A percentile compares a stretch with the other conserved stretches of the same genome.
These are phyloP conservation scores for Pezicula carpinea DNA, from an alignment of 2,329 filamentous ascomycete genomes.

Conservation along the genomic window DNA sequence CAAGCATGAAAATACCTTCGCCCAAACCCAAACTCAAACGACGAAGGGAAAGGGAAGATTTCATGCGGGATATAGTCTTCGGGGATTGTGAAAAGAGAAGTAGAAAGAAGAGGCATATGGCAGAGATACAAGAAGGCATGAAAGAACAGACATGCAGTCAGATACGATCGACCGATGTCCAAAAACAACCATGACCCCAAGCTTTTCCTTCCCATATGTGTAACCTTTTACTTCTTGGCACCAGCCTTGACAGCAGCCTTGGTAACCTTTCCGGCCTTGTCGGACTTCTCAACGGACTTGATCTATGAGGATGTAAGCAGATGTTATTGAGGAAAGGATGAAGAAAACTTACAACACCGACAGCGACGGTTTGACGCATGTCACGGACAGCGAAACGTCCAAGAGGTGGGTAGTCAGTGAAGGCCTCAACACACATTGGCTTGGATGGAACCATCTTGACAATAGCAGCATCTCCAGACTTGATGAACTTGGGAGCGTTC, in stretches of 20 bases:
- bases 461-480: conserved; percentile 99
- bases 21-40: conserved; percentile 1
- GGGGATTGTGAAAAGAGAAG: neutral
- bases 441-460: conserved; percentile 99
- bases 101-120: neutral
- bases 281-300: conserved; percentile 4
- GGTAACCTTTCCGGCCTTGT: conserved; percentile 23
- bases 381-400: conserved; percentile 99
- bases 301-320: neutral
- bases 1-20: neutral
- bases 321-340: neutral
- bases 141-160: conserved; percentile 1
- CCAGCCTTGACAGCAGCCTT: conserved; percentile 35
- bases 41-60: conserved; percentile 1
- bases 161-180: neutral
- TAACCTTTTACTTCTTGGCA: conserved; percentile 30
- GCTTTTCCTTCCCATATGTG: neutral
- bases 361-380: conserved; percentile 86
- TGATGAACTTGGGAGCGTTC: conserved; percentile 96
- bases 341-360: conserved; percentile 78
- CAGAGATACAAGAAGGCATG: conserved; percentile 1
- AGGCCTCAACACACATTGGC: conserved; percentile 99
- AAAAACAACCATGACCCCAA: neutral
- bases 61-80: neutral
- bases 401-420: conserved; percentile 99